Evolutionary conservation across 192 early-diverging fungal genomes (phyloP).

Genomic region (Linnemannia zychae): DNA sequence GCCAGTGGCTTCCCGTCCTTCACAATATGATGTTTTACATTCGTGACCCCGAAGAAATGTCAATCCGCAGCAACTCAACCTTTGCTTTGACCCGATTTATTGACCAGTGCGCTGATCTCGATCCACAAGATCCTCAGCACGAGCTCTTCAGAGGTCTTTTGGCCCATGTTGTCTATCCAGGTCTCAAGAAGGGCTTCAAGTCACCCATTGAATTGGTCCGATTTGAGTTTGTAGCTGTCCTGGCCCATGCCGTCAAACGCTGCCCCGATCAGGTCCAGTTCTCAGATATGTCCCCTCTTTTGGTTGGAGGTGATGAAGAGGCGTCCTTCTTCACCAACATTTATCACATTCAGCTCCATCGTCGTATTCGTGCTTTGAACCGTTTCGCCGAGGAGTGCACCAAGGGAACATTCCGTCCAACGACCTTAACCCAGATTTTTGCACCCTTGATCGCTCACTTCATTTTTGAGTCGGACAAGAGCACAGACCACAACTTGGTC

Average conservation of each 20-base stretch:
- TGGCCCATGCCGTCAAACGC: constrained; percentile 71
- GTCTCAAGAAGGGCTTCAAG: constrained; percentile 78
- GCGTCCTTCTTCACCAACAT: constrained; percentile 97
- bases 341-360: constrained; percentile 95
- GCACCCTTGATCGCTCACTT: constrained; percentile 91
- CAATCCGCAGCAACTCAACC: constrained; percentile 86
- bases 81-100: constrained; percentile 82
- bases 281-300: constrained; percentile 71
- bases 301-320: constrained; percentile 87
- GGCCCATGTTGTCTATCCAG: constrained; percentile 75
- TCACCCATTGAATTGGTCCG: constrained; percentile 70
- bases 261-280: constrained; percentile 73
- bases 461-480: constrained; percentile 81
- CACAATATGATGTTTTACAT: constrained; percentile 89
- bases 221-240: constrained; percentile 76
- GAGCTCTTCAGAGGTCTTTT: constrained; percentile 65
- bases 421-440: constrained; percentile 78
- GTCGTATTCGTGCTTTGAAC: constrained; percentile 86
- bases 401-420: constrained; percentile 59
- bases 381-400: constrained; percentile 73
- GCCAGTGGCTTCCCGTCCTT: constrained; percentile 91
- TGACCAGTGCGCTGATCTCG: constrained; percentile 60
- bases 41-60: constrained; percentile 88
- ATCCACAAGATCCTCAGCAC: constrained; percentile 30
- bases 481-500: constrained; percentile 80